Evolutionary conservation across 148 eudicot species (phyloP), one percentile per base, ranked within the genome.

Genomic region (Agrostemma githago): DNA sequence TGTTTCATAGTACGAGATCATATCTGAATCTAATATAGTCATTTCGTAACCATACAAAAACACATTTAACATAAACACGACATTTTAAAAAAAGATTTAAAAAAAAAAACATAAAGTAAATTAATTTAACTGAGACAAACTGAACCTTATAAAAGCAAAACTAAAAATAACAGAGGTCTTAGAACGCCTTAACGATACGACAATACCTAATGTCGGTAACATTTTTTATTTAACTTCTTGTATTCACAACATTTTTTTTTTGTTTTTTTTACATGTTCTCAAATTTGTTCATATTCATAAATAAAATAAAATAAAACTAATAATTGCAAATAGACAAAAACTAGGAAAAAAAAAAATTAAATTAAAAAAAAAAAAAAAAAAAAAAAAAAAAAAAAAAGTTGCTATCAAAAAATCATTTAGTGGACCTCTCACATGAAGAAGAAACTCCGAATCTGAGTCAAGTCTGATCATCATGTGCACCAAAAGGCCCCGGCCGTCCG

Each of bases 401-500:
- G 4, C 56, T 51, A 51, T 51, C 56, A 51, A 51, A 51, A 51
- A 51, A 51, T 5, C 20, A 2, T 70, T 9, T 62, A 19, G 72
- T 19, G 59, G 74, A 51, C 19, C 9, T 12, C 42, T 20, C 64
- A 21, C 39, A 56, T 72, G 17, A 44, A 46, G 34, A 26, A 63
- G 6, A 66, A n/a, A 58, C 66, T 63, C 71, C 72, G 53, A 64
- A 41, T 76, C 60, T 69, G 66, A 61, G 67, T 63, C 76, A 64
- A 58, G 59, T 53, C 65, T 74, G 54, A 80, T 75, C 76, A 80
- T 67, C 82, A 75, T 72, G 75, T 71, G 79, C 82, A 71, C 17
- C 79, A 41, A 80, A 76, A 80, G 79, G 48, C 64, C 79, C 79
- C 42, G 68, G 76, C 79, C 76, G 73, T 76, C 83, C 73, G 76